phyloP scores from a whole-genome alignment of 306 rosid species.

The Gillenia trifoliata region DNA sequence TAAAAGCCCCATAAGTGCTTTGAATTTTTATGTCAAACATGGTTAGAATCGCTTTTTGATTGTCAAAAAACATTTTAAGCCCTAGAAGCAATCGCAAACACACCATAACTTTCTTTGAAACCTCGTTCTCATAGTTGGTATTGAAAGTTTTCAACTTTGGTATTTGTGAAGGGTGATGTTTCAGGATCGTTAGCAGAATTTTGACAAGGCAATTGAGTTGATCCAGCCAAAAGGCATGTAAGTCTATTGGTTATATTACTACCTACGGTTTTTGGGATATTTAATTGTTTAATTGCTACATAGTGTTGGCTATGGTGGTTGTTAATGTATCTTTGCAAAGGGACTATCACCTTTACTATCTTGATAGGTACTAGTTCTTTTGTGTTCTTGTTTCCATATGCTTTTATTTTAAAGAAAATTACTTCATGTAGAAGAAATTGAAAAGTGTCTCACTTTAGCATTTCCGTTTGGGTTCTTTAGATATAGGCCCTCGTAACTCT shows the following conservation, averaged over 20 bases:
- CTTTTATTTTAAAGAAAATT: not conserved
- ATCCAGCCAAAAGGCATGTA: slow-evolving; percentile 94
- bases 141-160: slow-evolving; percentile 5
- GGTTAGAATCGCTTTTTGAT: too few relatives aligned
- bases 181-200: slow-evolving; percentile 68
- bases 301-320: slow-evolving; percentile 27
- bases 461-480: too few relatives aligned
- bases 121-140: not conserved
- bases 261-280: slow-evolving; percentile 1
- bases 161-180: slow-evolving; percentile 59
- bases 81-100: too few relatives aligned
- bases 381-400: not conserved
- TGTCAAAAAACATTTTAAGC: too few relatives aligned
- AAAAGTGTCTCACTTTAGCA: not conserved
- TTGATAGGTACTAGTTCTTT: slow-evolving; percentile 45
- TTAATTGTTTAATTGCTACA: slow-evolving; percentile 12
- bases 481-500: too few relatives aligned
- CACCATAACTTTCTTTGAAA: not conserved
- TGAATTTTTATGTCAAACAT: too few relatives aligned
- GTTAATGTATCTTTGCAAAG: slow-evolving; percentile 87
- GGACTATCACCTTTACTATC: slow-evolving; percentile 82
- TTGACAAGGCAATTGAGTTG: slow-evolving; percentile 75
- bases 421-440: not conserved
- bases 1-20: too few relatives aligned
- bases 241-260: slow-evolving; percentile 22